Evolutionary conservation across 176 grass and related monocot species (phyloP), one percentile per base, ranked within the genome.

Genomic region (Ensete glaucum): DNA sequence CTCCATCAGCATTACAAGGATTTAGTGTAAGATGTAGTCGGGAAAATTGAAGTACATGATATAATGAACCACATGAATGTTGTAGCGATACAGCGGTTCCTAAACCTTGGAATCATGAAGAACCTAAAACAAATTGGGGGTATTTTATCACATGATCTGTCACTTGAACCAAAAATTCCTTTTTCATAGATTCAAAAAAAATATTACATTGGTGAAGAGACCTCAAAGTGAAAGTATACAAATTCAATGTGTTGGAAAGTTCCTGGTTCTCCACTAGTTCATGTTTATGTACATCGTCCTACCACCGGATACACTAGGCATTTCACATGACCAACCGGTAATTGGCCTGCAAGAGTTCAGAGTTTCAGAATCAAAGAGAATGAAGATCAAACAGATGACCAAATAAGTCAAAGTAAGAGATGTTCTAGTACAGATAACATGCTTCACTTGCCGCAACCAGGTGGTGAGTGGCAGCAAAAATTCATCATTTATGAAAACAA

Each of bases 291-390:
- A 50, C 67, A 70, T 3, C 11, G 9, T 70, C 67, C 48, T 21
- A 20, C 34, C 4, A 22, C 34, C n/a, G 2, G 34, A 19, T 3
- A 50, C 34, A 43, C 17, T 69, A 55, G 15, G 67, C 29, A 9
- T 50, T 69, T 10, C 54, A 2, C 54, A 50, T 69, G 8, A 50
- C 73, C 82, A 85, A 74, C 76, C 76, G 72, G 69, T 1, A 20
- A 82, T 76, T 74, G 52, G 50, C 74, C 93, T 92, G 89, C 26
- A 22, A 55, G 82, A 96, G 85, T 50, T 70, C 1, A 70, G 2
- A 17, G 10, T 16, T 10, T 11, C 5, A 51, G 52, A 50, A 48
- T 50, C 9, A 20, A 81, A 26, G 1, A 81, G 20, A 48, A 72
- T 50, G 66, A 67, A 54, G 52, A 64, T 7, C 67, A 76, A 52